Conservation (phyloP, 192 early-diverging fungal species). For the Chytriomyces sp. region DNA sequence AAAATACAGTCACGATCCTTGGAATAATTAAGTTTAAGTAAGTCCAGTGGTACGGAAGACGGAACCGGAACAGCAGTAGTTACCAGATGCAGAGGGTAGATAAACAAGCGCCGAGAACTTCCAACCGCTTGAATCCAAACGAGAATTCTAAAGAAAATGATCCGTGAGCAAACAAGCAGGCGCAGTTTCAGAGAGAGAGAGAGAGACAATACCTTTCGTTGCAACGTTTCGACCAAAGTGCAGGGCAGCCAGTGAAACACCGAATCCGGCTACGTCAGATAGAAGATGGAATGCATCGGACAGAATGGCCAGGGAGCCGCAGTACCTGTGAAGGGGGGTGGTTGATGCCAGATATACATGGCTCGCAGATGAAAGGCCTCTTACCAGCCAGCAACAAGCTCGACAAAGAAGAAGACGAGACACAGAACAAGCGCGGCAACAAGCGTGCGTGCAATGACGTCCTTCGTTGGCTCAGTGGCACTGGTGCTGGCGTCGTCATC, state of each 20-base stretch:
- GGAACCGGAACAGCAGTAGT: slow-evolving; percentile 2
- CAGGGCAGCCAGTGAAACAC: slow-evolving; percentile 66
- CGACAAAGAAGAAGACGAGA: slow-evolving; percentile 60
- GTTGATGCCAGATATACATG: no score
- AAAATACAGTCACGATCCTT: slow-evolving; percentile 56
- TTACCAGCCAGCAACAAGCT: slow-evolving; percentile 57
- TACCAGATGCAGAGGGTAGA: slow-evolving; percentile 82
- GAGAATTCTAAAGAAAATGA: slow-evolving; percentile 61
- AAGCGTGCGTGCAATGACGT: slow-evolving; percentile 33
- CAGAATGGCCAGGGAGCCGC: slow-evolving; percentile 64
- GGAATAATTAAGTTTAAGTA: neutral
- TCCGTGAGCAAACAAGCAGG: slow-evolving; percentile 40
- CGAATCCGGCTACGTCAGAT: slow-evolving; percentile 68
- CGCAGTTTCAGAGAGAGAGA: neutral
- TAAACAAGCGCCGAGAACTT: slow-evolving; percentile 74
- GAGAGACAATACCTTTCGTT: neutral
- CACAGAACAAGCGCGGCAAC: slow-evolving; percentile 61
- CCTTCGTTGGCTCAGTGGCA: neutral
- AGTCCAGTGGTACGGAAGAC: neutral
- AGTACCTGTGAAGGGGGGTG: slow-evolving; percentile 1
- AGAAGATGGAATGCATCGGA: slow-evolving; percentile 72
- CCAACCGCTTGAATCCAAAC: slow-evolving; percentile 73
- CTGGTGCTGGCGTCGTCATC: neutral
- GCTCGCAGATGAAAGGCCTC: no score
- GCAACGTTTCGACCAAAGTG: slow-evolving; percentile 31